These are phyloP conservation scores for Pistacia atlantica DNA, from an alignment of 345 rosid species.

Conservation along the genomic window DNA sequence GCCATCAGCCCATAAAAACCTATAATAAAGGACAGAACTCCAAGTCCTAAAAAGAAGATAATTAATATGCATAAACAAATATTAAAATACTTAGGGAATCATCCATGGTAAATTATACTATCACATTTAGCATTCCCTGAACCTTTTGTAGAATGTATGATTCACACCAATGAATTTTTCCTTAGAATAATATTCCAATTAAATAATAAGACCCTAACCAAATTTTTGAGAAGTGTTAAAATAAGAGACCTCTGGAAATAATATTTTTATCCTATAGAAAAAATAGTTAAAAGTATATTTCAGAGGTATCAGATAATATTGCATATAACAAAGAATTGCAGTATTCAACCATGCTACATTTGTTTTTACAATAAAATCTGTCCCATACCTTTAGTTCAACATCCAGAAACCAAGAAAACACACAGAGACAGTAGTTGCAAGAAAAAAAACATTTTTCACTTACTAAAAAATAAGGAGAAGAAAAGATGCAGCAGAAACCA, in stretches of 20 bases:
- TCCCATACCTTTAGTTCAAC: slow-evolving; percentile 4
- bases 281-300: no score
- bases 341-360: not conserved
- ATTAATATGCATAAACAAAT: not conserved
- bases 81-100: not conserved
- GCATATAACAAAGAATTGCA: not conserved
- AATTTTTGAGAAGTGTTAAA: no score
- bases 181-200: no score
- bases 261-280: no score
- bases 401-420: not conserved
- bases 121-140: no score
- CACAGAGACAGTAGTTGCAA: not conserved
- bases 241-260: no score
- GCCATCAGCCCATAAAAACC: not conserved
- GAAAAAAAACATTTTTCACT: not conserved
- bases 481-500: not conserved
- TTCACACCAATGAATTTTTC: no score
- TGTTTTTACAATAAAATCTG: not conserved
- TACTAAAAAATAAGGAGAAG: not conserved
- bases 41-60: not conserved
- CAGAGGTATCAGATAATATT: not conserved
- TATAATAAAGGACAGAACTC: not conserved
- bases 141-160: no score
- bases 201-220: no score
- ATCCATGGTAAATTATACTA: no score